phyloP scores from a whole-genome alignment of 805 yeast genomes.

The Metschnikowia baotianmanensis region DNA sequence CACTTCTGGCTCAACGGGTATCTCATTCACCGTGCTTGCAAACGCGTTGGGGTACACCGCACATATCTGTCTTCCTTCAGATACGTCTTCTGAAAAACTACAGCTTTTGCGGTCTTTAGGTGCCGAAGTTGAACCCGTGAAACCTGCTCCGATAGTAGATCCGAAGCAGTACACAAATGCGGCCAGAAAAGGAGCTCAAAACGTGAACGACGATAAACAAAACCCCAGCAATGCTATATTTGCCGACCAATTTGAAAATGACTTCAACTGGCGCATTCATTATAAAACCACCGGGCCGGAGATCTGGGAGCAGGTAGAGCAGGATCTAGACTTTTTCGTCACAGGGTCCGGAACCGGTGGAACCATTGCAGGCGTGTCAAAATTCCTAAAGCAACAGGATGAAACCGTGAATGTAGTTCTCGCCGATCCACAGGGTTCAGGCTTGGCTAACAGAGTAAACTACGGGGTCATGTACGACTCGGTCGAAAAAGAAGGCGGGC shows the following conservation, averaged over 20 bases:
- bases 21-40: constrained; percentile 87
- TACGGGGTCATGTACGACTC: constrained; percentile 91
- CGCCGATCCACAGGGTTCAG: constrained; percentile 97
- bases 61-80: constrained; percentile 94
- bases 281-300: constrained; percentile 89
- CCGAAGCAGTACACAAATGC: constrained; percentile 89
- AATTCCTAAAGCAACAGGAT: constrained; percentile 43
- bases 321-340: constrained; percentile 68
- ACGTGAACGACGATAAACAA: constrained; percentile 38
- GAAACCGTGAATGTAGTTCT: constrained; percentile 51
- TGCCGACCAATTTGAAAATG: constrained; percentile 96
- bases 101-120: constrained; percentile 71
- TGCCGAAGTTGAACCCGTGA: constrained; percentile 78
- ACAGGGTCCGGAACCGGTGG: constrained; percentile 93
- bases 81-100: constrained; percentile 82
- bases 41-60: constrained; percentile 85
- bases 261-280: constrained; percentile 84
- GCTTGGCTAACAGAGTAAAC: constrained; percentile 79
- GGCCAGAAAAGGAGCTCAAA: constrained; percentile 67
- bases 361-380: constrained; percentile 27
- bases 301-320: constrained; percentile 70
- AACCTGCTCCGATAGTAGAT: constrained; percentile 94
- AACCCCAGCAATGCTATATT: constrained; percentile 62
- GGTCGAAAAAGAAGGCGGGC: constrained; percentile 87
- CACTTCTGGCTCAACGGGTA: constrained; percentile 96